A percentile compares a stretch with the other conserved stretches of the same genome.
phyloP scores from a whole-genome alignment of 306 rosid genomes.

The Prunus padus region DNA sequence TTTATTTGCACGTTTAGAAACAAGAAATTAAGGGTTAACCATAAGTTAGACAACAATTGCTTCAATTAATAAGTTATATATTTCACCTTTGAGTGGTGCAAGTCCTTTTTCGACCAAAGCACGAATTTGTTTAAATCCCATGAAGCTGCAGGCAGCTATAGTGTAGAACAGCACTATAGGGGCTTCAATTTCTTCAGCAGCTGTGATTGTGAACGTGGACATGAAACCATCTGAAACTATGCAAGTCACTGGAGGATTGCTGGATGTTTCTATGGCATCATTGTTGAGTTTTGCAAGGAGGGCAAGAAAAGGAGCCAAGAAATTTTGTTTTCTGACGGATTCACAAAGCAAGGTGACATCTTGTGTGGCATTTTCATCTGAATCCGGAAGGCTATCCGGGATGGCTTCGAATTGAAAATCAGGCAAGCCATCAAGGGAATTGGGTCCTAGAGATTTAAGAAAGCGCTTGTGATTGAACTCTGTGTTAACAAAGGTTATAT shows the following conservation, averaged over 20 bases:
- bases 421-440: conserved; percentile 1
- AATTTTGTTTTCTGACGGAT: background rate
- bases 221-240: conserved; percentile 13
- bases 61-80: background rate
- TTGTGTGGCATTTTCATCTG: background rate
- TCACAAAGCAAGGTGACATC: background rate
- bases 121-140: background rate
- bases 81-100: conserved; percentile 25
- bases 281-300: conserved; percentile 5
- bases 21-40: background rate
- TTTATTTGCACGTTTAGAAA: background rate
- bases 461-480: conserved; percentile 24
- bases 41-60: background rate
- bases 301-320: background rate
- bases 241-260: conserved; percentile 8
- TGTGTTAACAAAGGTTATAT: conserved; percentile 11
- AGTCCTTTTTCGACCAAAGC: conserved; percentile 13
- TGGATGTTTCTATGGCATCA: background rate
- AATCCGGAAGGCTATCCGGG: conserved; percentile 4
- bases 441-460: background rate
- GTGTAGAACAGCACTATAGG: background rate
- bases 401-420: conserved; percentile 13
- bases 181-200: conserved; percentile 2
- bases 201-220: conserved; percentile 1
- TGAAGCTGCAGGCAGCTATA: background rate